phyloP scores from a whole-genome alignment of 805 yeast species.

The Yarrowia yakushimensis region DNA sequence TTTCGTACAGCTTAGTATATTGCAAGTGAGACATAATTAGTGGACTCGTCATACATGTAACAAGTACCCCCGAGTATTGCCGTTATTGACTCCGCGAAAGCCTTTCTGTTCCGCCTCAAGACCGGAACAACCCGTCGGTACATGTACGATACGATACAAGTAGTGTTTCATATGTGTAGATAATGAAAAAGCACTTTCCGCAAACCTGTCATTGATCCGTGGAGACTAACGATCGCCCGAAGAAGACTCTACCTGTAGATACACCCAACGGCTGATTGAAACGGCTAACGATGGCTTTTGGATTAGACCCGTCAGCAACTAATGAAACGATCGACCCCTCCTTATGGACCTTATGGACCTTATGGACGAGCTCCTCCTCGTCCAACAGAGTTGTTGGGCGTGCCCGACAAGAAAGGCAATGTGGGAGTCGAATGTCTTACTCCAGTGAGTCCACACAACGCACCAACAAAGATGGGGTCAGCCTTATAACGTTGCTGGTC shows the following conservation, averaged over 20 bases:
- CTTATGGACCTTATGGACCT: not conserved
- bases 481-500: constrained; percentile 1
- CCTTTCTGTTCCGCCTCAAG: not conserved
- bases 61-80: not conserved
- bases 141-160: too few relatives aligned
- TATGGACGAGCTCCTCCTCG: not conserved
- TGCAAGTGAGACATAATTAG: not conserved
- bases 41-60: not conserved
- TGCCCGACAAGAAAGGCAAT: not conserved
- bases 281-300: constrained; percentile 1
- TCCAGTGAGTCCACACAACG: not conserved
- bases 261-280: not conserved
- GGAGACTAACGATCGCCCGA: too few relatives aligned
- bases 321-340: not conserved
- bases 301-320: not conserved
- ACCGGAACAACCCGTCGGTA: not conserved
- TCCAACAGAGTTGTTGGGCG: not conserved
- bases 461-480: constrained; percentile 10
- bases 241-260: too few relatives aligned
- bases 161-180: too few relatives aligned
- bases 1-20: not conserved
- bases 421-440: not conserved
- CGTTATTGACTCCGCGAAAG: not conserved
- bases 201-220: too few relatives aligned
- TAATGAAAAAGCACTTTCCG: too few relatives aligned